Percentiles rank a stretch among this genome's conserved stretches.
Evolutionary conservation across 352 stramenopile species (phyloP).

Genomic region (Globisporangium recalcitrans): DNA sequence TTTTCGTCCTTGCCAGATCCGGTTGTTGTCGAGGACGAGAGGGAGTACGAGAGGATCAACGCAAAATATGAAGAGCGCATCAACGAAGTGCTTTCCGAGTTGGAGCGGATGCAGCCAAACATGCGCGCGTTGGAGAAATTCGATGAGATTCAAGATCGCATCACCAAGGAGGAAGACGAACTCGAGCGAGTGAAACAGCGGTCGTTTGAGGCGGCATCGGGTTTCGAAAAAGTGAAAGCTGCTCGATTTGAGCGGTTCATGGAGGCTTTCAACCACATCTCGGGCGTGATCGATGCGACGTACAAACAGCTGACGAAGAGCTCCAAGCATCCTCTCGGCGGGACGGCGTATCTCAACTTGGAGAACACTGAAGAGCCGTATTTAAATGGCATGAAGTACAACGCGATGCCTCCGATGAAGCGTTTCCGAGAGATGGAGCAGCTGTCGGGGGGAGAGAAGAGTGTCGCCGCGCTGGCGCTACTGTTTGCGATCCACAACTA

Average conservation of each 20-base stretch:
- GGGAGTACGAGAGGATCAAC: conserved; percentile 87
- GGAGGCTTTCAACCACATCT: conserved; percentile 94
- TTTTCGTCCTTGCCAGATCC: conserved; percentile 83
- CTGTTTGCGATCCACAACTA: conserved; percentile 99
- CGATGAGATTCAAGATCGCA: conserved; percentile 76
- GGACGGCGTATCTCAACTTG: conserved; percentile 79
- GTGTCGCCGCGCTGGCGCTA: conserved; percentile 96
- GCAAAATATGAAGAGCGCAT: conserved; percentile 63
- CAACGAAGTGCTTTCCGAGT: conserved; percentile 52
- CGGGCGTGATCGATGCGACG: conserved; percentile 90
- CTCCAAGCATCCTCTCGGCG: conserved; percentile 93
- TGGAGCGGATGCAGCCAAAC: conserved; percentile 97
- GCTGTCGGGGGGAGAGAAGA: conserved; percentile 98
- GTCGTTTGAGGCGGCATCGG: conserved; percentile 46
- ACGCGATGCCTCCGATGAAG: conserved; percentile 99
- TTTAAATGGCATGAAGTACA: conserved; percentile 98
- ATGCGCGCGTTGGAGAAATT: conserved; percentile 93
- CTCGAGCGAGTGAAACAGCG: conserved; percentile 68
- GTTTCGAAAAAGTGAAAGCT: conserved; percentile 79
- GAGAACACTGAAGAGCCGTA: conserved; percentile 94
- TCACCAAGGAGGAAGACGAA: conserved; percentile 76
- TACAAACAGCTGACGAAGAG: conserved; percentile 98
- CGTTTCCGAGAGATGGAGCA: conserved; percentile 98
- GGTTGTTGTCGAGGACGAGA: conserved; percentile 65
- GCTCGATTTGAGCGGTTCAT: conserved; percentile 82